Evolutionary conservation across 495 filamentous ascomycete species (phyloP).

Genomic region (Ascodesmis nigricans): DNA sequence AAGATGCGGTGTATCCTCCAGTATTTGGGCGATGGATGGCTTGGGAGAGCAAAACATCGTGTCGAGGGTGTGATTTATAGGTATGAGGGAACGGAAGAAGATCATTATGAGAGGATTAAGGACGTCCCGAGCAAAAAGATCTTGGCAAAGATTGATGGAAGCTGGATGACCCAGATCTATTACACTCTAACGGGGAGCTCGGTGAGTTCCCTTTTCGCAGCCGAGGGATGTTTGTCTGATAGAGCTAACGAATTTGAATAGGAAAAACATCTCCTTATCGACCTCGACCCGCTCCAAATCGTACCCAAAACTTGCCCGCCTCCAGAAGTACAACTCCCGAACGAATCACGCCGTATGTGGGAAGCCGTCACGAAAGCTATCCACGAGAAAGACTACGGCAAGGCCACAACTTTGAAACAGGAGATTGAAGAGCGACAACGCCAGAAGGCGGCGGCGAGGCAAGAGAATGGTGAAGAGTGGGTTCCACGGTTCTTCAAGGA

Average conservation of each 20-base stretch:
- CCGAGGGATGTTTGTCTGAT: neutral
- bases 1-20: constrained; percentile 75
- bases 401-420: constrained; percentile 68
- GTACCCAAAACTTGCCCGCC: constrained; percentile 60
- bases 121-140: constrained; percentile 70
- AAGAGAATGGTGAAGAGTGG: constrained; percentile 44
- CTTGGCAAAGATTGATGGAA: constrained; percentile 60
- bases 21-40: constrained; percentile 87
- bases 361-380: constrained; percentile 72
- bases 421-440: constrained; percentile 83
- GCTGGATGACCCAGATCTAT: constrained; percentile 54
- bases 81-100: constrained; percentile 57
- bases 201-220: constrained; percentile 16
- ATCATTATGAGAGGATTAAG: constrained; percentile 52
- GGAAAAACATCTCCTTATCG: constrained; percentile 51
- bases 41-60: constrained; percentile 72
- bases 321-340: constrained; percentile 49
- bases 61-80: constrained; percentile 79
- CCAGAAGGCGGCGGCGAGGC: constrained; percentile 57
- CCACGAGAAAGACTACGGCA: constrained; percentile 52
- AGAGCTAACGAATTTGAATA: constrained; percentile 23
- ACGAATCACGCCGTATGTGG: constrained; percentile 86
- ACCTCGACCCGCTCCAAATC: constrained; percentile 58
- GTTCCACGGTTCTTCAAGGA: constrained; percentile 62
- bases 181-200: constrained; percentile 35